Percentiles rank a stretch among this genome's conserved stretches.
These are phyloP conservation scores for Mitragyna speciosa DNA, from an alignment of 257 asterid genomes.

Conservation along the genomic window DNA sequence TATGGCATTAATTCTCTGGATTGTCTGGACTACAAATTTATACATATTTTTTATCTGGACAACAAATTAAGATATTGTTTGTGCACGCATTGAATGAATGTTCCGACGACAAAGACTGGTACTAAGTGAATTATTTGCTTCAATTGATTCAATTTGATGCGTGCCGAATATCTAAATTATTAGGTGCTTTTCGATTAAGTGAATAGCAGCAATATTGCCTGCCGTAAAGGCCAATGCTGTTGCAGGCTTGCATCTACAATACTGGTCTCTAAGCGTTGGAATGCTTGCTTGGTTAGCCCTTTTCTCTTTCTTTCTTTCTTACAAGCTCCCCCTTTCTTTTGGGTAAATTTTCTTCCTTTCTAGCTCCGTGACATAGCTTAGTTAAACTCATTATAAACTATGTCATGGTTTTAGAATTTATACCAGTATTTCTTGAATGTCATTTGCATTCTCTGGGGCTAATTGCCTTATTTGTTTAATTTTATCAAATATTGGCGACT, in stretches of 20 bases:
- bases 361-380: too few species aligned
- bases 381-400: background rate
- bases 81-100: background rate
- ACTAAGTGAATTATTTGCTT: background rate
- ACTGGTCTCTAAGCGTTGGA: background rate
- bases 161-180: too few species aligned
- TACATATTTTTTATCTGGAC: too few species aligned
- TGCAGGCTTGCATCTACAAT: background rate
- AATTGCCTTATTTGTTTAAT: background rate
- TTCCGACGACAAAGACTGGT: background rate
- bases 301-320: background rate
- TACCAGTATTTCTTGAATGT: background rate
- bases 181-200: too few species aligned
- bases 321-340: too few species aligned
- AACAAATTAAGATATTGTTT: too few species aligned
- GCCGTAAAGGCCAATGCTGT: background rate
- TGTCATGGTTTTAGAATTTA: background rate
- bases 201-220: background rate
- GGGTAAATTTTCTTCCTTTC: background rate
- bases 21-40: background rate
- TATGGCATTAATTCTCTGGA: background rate
- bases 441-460: background rate
- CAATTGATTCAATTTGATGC: background rate
- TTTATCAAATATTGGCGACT: background rate
- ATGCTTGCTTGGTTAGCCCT: too few species aligned